Evolutionary conservation across 495 filamentous ascomycete species (phyloP), one percentile per base, ranked within the genome.

Genomic region (Aspergillus haitiensis): DNA sequence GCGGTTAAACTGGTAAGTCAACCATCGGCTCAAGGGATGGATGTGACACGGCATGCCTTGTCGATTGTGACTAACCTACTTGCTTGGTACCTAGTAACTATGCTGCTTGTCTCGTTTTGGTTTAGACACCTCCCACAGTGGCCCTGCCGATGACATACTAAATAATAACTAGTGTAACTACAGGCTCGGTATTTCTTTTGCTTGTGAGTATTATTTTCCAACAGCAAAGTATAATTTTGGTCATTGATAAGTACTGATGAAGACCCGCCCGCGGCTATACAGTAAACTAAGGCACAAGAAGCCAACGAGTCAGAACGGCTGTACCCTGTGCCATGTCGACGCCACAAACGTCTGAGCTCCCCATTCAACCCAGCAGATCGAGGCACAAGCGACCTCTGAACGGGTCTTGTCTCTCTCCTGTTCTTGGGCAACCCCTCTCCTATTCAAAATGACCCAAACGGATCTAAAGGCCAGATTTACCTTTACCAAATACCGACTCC

Each of bases 331-430:
- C 62, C 62, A 37, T 57, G 52, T 33, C 44, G 53, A 56, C 62
- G 57, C 62, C 57, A 64, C 62, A 49, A 60, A 47, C 58, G 62
- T 47, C 62, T 64, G 57, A 58, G 37, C 46, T 53, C 58, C 48
- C 35, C 49, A 18, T 60, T 16, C 47, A 44, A 21, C n/a, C 61
- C 58, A 59, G 55, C 21, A 50, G 59, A 61, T 63, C 42, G 49
- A 37, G 35, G 55, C 33, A 51, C 54, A 62, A 54, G 47, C 45
- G 49, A 57, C 55, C 46, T 11, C 33, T 15, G 13, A 32, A 32
- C 37, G 6, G 37, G n/a, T 33, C 10, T 27, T 32, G 16, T 16
- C 9, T 50, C 33, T 27, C 21, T 27, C 9, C 39, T 16, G 51
- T 61, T 52, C 40, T 51, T 18, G 18, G 34, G 15, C 6, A 18